Conservation (phyloP, 2,329 filamentous ascomycete species). For the Ceratocystis diversiconidia region DNA sequence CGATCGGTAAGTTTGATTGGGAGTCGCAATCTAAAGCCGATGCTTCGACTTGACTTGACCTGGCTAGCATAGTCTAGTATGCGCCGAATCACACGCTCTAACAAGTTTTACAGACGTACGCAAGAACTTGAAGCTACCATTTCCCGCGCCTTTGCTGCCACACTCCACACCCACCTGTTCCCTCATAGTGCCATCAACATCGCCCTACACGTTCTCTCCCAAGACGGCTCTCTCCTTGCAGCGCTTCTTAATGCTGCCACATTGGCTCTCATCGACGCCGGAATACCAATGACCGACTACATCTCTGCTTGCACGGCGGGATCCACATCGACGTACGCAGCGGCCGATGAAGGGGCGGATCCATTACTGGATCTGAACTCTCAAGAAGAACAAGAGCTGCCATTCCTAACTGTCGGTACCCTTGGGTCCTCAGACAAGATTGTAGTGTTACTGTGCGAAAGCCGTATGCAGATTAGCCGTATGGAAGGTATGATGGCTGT, state of each 20-base stretch:
- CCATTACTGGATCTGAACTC: slow-evolving; percentile 67
- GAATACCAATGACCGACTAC: slow-evolving; percentile 89
- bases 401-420: slow-evolving; percentile 75
- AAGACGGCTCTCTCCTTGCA: slow-evolving; percentile 81
- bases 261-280: slow-evolving; percentile 83
- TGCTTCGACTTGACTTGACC: too few species aligned
- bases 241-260: slow-evolving; percentile 84
- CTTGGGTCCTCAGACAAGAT: slow-evolving; percentile 61
- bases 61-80: too few species aligned
- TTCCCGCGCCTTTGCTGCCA: slow-evolving; percentile 58
- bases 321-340: slow-evolving; percentile 52
- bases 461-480: slow-evolving; percentile 63
- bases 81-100: not conserved
- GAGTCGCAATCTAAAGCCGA: too few species aligned
- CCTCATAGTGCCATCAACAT: slow-evolving; percentile 75
- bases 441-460: slow-evolving; percentile 72
- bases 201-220: slow-evolving; percentile 71
- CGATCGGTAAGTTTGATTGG: slow-evolving; percentile 51
- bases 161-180: slow-evolving; percentile 75
- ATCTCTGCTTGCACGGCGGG: slow-evolving; percentile 79
- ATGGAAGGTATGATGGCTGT: slow-evolving; percentile 89
- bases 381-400: slow-evolving; percentile 74
- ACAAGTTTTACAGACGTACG: slow-evolving; percentile 45
- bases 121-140: slow-evolving; percentile 72
- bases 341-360: slow-evolving; percentile 55